Evolutionary conservation across 2,329 filamentous ascomycete genomes (phyloP).

Genomic region (Penicillium sp.): DNA sequence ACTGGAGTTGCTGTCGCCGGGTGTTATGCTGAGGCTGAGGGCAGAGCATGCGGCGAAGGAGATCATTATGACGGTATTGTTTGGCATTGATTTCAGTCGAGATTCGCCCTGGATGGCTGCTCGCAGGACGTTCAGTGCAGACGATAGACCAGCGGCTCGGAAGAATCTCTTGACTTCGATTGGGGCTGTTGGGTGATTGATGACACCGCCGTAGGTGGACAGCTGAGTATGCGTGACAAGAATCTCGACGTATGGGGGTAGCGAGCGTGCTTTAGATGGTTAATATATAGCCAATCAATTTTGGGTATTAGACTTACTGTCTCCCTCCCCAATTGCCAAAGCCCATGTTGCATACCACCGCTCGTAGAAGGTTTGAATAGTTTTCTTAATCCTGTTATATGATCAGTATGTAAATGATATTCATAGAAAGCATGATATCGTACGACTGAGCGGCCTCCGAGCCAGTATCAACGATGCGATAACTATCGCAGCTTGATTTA

Average conservation of each 20-base stretch:
- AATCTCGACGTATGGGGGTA: slow-evolving; percentile 68
- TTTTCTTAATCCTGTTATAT: slow-evolving; percentile 43
- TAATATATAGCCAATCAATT: background rate
- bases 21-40: slow-evolving; percentile 54
- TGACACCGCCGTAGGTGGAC: slow-evolving; percentile 65
- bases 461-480: slow-evolving; percentile 26
- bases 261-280: slow-evolving; percentile 21
- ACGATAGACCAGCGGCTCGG: slow-evolving; percentile 60
- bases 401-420: slow-evolving; percentile 7
- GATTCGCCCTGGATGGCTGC: slow-evolving; percentile 63
- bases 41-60: slow-evolving; percentile 65
- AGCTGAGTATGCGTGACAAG: slow-evolving; percentile 63
- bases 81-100: slow-evolving; percentile 65
- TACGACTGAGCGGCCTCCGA: slow-evolving; percentile 29
- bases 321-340: slow-evolving; percentile 47
- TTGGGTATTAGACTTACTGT: slow-evolving; percentile 31
- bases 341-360: slow-evolving; percentile 58
- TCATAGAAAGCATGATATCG: slow-evolving; percentile 5
- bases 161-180: slow-evolving; percentile 64
- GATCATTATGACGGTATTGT: slow-evolving; percentile 71
- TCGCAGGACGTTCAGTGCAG: slow-evolving; percentile 65
- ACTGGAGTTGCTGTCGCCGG: slow-evolving; percentile 47
- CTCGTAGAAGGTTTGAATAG: slow-evolving; percentile 58
- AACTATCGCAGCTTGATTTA: slow-evolving; percentile 32
- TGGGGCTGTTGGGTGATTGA: slow-evolving; percentile 64